Base-by-base conservation (phyloP, 768 basidiomycete species). In the Phylloporus sp. region DNA sequence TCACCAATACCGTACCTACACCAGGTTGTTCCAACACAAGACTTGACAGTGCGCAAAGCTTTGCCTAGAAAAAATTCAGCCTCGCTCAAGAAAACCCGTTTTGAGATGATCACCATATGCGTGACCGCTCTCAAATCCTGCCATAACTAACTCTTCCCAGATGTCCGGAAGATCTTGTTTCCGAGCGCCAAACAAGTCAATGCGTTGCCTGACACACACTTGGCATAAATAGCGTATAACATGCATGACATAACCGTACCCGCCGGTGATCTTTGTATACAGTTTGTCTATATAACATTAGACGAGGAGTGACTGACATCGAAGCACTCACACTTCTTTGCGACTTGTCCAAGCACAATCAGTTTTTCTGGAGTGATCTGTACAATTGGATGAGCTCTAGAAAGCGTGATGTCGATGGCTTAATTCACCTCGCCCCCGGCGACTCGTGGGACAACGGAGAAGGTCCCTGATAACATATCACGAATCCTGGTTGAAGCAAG, bases 61-160 rank as follows among this genome's bases (percentile, higher is more conserved):
- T 73, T 73, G n/a, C 70, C 70, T 70, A 35, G 15, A 7, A 29
- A n/a, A 32, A 39, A 9, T 36, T 36, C 9, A 45, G 24, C 18
- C 2, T 12, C 6, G 20, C 7, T 28, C 20, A 38, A 22, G 11
- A 11, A 2, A 51, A 23, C 6, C n/a, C 29, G 7, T 23, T 23
- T 6, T 35, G 18, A 18, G 27, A 36, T 13, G 32, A 59, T 80
- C 80, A 53, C 85, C 86, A 61, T 88, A 88, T 0, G 83, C 88
- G 59, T 88, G 86, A 2, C 87, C 86, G 32, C 82, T 85, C 66
- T 88, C 85, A 56, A 90, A 85, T 8, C 86, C 86, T 5, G 82
- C 84, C 5, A 70, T 66, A 49, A 78, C 72, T 6, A 87, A 77
- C 58, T 80, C 78, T 50, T 80, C 81, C 86, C 79, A 80, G 24